Percentiles rank a stretch among this genome's conserved stretches.
Evolutionary conservation across 2,329 filamentous ascomycete species (phyloP).

Genomic region (Botrytis tulipae): DNA sequence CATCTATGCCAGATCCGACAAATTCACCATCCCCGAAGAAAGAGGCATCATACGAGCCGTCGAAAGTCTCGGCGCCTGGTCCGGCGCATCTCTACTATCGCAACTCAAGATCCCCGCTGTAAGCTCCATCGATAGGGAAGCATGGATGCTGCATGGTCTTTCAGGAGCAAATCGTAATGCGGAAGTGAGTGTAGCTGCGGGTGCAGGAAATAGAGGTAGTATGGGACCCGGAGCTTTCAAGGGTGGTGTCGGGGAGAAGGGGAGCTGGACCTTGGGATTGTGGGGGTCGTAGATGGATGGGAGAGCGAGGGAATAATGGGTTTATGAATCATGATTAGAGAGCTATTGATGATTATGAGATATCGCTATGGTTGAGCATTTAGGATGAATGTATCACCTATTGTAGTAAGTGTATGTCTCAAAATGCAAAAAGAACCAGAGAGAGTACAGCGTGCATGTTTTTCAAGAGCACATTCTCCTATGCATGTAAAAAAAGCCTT

Average conservation of each 20-base stretch:
- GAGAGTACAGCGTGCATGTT: not conserved
- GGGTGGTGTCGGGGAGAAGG: conserved; percentile 42
- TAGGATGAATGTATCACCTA: not conserved
- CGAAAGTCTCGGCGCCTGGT: conserved; percentile 71
- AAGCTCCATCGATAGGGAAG: conserved; percentile 68
- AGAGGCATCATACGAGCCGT: conserved; percentile 63
- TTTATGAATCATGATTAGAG: not conserved
- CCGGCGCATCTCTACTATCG: conserved; percentile 68
- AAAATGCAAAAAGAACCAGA: not conserved
- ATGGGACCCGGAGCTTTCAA: conserved; percentile 55
- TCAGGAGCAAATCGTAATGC: conserved; percentile 58
- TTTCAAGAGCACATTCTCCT: not conserved
- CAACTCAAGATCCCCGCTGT: conserved; percentile 67
- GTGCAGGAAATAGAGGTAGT: conserved; percentile 59
- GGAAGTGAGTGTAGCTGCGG: conserved; percentile 46
- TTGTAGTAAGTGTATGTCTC: not conserved
- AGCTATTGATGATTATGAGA: not conserved
- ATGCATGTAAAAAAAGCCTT: not conserved
- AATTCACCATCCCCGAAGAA: conserved; percentile 43
- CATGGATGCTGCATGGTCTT: conserved; percentile 66
- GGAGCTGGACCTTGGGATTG: conserved; percentile 60
- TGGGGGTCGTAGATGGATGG: conserved; percentile 46
- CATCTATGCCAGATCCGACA: conserved; percentile 48
- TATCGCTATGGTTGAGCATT: not conserved
- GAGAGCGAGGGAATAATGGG: not conserved